Conservation (phyloP, 1,284 basidiomycete genomes). For the Pascua guehoae region DNA sequence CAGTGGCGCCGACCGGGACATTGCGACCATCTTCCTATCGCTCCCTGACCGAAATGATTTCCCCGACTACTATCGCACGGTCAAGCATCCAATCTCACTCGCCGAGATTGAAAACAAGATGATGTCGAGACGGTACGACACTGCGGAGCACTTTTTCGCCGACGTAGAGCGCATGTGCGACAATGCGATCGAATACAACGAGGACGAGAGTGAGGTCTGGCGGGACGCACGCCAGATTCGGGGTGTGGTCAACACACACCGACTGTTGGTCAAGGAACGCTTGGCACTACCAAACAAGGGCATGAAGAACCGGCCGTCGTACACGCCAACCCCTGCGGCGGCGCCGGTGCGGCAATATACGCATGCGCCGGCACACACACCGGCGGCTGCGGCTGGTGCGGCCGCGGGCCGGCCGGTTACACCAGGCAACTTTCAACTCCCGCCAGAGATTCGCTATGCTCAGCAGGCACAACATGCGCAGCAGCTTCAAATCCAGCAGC, state of each 20-base stretch:
- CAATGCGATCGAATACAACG: constrained; percentile 87
- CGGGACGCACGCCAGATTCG: constrained; percentile 67
- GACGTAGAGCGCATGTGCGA: constrained; percentile 83
- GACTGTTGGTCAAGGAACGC: constrained; percentile 14
- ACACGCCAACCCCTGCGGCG: neutral
- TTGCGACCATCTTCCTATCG: constrained; percentile 69
- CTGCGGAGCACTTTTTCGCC: constrained; percentile 66
- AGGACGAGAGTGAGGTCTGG: constrained; percentile 79
- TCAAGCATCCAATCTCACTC: constrained; percentile 77
- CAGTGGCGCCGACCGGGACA: constrained; percentile 58
- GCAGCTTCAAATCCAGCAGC: neutral
- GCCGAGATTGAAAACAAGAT: constrained; percentile 78
- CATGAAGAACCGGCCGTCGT: neutral
- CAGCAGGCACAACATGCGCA: neutral
- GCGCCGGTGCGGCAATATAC: neutral
- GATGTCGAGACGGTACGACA: constrained; percentile 61
- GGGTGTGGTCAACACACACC: constrained; percentile 10
- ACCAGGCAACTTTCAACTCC: constrained; percentile 2
- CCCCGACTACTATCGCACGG: constrained; percentile 88
- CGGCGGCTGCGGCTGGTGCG: neutral
- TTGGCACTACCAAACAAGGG: constrained; percentile 7
- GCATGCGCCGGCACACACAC: neutral
- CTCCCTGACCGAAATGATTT: constrained; percentile 73
- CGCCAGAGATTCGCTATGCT: constrained; percentile 4
- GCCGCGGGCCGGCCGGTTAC: no score